phyloP scores from a whole-genome alignment of 1,284 basidiomycete genomes.

The Ganoderma meredithae region DNA sequence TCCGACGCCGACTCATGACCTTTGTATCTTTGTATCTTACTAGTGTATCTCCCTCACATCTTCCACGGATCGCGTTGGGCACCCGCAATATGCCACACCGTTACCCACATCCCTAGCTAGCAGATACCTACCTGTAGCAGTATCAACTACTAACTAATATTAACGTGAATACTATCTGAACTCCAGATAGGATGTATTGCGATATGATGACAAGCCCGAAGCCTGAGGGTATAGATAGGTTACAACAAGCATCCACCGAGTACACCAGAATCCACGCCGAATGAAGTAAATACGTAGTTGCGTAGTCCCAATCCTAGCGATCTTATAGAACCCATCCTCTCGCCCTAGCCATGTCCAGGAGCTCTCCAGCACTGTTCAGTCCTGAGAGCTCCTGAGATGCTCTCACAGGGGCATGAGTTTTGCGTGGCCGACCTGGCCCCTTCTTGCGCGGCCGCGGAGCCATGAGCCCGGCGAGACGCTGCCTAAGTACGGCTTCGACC shows the following conservation, averaged over 20 bases:
- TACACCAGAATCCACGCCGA: background rate
- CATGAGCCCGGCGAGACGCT: slow-evolving; percentile 47
- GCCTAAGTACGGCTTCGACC: slow-evolving; percentile 57
- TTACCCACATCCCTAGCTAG: slow-evolving; percentile 17
- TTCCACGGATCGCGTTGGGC: background rate
- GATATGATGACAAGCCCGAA: background rate
- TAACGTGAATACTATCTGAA: background rate
- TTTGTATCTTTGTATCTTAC: background rate
- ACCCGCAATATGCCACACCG: slow-evolving; percentile 8
- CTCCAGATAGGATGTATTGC: background rate
- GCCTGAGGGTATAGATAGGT: background rate
- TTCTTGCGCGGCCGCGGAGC: slow-evolving; percentile 39
- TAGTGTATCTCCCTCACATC: background rate
- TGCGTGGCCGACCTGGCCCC: slow-evolving; percentile 43
- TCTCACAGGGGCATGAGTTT: slow-evolving; percentile 43
- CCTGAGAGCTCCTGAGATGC: slow-evolving; percentile 30
- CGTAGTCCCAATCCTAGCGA: slow-evolving; percentile 4
- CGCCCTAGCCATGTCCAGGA: slow-evolving; percentile 58
- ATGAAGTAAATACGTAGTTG: background rate
- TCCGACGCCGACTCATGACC: slow-evolving; percentile 14
- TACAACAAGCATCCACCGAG: background rate
- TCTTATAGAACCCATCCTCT: slow-evolving; percentile 56
- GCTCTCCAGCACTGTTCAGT: slow-evolving; percentile 58
- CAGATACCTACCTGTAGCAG: slow-evolving; percentile 19
- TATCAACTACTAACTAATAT: slow-evolving; percentile 12